Conservation (phyloP, 2,329 filamentous ascomycete species). For the Fusarium sp. region DNA sequence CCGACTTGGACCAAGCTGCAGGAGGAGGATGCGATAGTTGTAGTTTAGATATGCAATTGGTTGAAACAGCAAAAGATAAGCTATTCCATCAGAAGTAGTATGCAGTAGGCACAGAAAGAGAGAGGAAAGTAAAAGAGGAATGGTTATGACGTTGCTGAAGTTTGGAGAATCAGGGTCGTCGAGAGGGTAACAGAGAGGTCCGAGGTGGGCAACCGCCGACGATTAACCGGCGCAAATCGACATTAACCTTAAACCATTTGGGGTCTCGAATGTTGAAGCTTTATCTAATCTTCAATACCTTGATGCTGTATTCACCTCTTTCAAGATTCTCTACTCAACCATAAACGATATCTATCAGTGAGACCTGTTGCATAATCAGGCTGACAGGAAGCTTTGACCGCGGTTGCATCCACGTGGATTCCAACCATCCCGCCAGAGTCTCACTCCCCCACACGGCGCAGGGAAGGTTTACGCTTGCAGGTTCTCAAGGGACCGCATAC, state of each 20-base stretch:
- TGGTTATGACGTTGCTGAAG: constrained; percentile 29
- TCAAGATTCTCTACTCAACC: not conserved
- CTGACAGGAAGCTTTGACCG: constrained; percentile 19
- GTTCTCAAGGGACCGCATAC: constrained; percentile 18
- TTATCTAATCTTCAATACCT: constrained; percentile 10
- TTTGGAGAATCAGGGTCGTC: constrained; percentile 28
- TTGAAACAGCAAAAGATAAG: not conserved
- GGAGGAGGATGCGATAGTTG: constrained; percentile 2
- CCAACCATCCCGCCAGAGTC: constrained; percentile 27
- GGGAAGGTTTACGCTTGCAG: constrained; percentile 18
- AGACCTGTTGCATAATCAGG: constrained; percentile 8
- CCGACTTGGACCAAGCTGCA: constrained; percentile 27
- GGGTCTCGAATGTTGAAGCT: not conserved
- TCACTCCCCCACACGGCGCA: constrained; percentile 33
- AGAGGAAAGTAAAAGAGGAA: constrained; percentile 16
- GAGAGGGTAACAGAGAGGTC: constrained; percentile 33
- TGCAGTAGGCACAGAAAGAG: constrained; percentile 9
- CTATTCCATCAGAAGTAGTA: not conserved
- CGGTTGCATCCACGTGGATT: constrained; percentile 34
- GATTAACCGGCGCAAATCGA: constrained; percentile 51
- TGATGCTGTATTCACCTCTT: not conserved
- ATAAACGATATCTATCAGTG: not conserved
- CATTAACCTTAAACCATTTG: constrained; percentile 1
- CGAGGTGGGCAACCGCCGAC: constrained; percentile 44
- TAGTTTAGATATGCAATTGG: constrained; percentile 11